Conservation (phyloP, 2,329 filamentous ascomycete species). For the Penicillium sp. region DNA sequence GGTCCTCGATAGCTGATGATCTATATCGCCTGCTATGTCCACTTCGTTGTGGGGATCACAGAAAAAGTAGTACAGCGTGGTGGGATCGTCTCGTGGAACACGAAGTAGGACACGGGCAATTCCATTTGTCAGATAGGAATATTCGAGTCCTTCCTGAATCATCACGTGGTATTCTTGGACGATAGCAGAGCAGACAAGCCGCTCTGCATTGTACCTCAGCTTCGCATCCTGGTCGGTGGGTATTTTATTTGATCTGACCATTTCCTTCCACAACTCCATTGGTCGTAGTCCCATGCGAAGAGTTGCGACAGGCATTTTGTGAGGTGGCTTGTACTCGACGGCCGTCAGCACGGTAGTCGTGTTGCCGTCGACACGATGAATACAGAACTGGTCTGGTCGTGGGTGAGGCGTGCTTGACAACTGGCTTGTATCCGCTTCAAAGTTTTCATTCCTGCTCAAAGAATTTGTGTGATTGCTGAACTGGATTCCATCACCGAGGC, state of each 20-base stretch:
- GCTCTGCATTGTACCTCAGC: constrained; percentile 10
- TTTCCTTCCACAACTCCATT: constrained; percentile 19
- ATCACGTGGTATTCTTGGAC: not conserved
- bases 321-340: constrained; percentile 12
- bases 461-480: too few species aligned
- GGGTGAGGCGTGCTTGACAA: too few species aligned
- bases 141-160: not conserved
- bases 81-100: constrained; percentile 23
- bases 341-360: too few species aligned
- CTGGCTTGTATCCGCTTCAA: too few species aligned
- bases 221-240: constrained; percentile 13
- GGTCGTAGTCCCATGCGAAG: constrained; percentile 14
- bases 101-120: constrained; percentile 7
- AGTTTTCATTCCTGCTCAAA: too few species aligned
- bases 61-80: constrained; percentile 27
- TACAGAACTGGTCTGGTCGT: too few species aligned
- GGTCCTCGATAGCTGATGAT: not conserved
- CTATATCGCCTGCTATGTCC: too few species aligned
- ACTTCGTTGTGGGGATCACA: constrained; percentile 20
- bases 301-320: constrained; percentile 15
- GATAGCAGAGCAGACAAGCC: not conserved
- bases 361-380: too few species aligned
- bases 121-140: not conserved
- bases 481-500: too few species aligned
- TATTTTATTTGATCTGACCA: constrained; percentile 14